Percentiles rank a stretch among this genome's conserved stretches.
phyloP scores from a whole-genome alignment of 2,329 filamentous ascomycete genomes.

The Camillea tinctor region DNA sequence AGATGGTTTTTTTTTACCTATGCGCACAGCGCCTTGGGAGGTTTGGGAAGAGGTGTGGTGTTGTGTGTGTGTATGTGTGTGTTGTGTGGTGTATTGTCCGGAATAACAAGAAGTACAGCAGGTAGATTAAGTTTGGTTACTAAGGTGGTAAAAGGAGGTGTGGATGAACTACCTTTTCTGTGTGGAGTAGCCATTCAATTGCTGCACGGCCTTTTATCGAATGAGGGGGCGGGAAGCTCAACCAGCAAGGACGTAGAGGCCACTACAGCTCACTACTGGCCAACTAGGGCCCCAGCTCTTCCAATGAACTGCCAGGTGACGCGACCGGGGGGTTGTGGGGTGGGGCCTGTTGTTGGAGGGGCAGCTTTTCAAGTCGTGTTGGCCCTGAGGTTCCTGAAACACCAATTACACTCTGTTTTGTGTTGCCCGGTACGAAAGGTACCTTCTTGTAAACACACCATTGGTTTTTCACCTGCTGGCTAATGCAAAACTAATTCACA shows the following conservation, averaged over 20 bases:
- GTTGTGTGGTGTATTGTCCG: too few species aligned
- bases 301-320: constrained; percentile 6
- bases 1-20: constrained; percentile 4
- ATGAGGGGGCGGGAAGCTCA: constrained; percentile 1
- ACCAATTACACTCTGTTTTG: not conserved
- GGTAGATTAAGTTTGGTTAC: too few species aligned
- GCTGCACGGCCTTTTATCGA: not conserved
- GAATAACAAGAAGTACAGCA: too few species aligned
- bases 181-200: constrained; percentile 7
- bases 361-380: constrained; percentile 7
- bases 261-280: too few species aligned
- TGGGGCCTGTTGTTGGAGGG: constrained; percentile 5
- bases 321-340: not conserved
- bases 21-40: constrained; percentile 29
- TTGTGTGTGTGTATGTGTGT: too few species aligned
- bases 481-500: constrained; percentile 5
- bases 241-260: not conserved
- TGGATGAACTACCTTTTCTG: constrained; percentile 19
- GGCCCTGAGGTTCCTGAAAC: constrained; percentile 3
- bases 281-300: constrained; percentile 11
- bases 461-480: not conserved
- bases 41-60: constrained; percentile 14
- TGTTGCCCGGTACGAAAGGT: constrained; percentile 8
- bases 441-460: constrained; percentile 12
- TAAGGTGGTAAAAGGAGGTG: constrained; percentile 29